These are phyloP conservation scores for Colletotrichum echinochloae DNA, from an alignment of 2,329 filamentous ascomycete genomes.

Conservation along the genomic window DNA sequence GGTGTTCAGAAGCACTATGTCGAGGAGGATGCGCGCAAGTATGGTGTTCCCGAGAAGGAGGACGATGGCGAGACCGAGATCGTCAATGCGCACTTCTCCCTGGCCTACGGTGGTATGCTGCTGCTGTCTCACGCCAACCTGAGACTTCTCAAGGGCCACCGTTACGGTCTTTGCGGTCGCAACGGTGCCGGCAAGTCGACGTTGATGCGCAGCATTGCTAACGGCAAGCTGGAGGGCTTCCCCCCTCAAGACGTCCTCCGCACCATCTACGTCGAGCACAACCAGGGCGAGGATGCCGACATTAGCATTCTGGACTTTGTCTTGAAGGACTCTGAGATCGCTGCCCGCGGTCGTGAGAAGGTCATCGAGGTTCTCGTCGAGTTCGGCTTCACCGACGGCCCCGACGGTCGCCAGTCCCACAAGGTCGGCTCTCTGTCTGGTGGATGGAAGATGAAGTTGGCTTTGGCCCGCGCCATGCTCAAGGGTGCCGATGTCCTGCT, in stretches of 20 bases:
- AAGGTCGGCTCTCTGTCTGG: slow-evolving; percentile 95
- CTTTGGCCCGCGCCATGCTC: slow-evolving; percentile 94
- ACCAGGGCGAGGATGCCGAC: slow-evolving; percentile 97
- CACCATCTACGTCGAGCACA: slow-evolving; percentile 99
- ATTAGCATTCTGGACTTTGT: slow-evolving; percentile 96
- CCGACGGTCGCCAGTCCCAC: slow-evolving; percentile 88
- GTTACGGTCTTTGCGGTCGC: slow-evolving; percentile 95
- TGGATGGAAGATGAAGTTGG: slow-evolving; percentile 99
- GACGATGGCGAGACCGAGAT: slow-evolving; percentile 95
- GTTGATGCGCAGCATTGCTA: slow-evolving; percentile 95
- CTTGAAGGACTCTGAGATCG: slow-evolving; percentile 87
- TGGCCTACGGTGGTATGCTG: slow-evolving; percentile 98
- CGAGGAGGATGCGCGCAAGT: slow-evolving; percentile 88
- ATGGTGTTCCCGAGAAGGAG: slow-evolving; percentile 84
- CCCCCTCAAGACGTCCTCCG: slow-evolving; percentile 91
- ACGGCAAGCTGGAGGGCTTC: slow-evolving; percentile 97
- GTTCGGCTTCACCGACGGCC: slow-evolving; percentile 92
- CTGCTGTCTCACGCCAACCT: slow-evolving; percentile 96
- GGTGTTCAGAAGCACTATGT: slow-evolving; percentile 83
- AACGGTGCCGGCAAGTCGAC: slow-evolving; percentile 99
- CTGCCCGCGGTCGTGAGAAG: slow-evolving; percentile 80
- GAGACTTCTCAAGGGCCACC: slow-evolving; percentile 92
- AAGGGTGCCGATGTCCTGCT: slow-evolving; percentile 96
- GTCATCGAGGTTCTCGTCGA: slow-evolving; percentile 88
- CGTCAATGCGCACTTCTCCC: slow-evolving; percentile 96